These are phyloP conservation scores for Venturia oleaginea DNA, from an alignment of 2,329 filamentous ascomycete species.

Conservation along the genomic window DNA sequence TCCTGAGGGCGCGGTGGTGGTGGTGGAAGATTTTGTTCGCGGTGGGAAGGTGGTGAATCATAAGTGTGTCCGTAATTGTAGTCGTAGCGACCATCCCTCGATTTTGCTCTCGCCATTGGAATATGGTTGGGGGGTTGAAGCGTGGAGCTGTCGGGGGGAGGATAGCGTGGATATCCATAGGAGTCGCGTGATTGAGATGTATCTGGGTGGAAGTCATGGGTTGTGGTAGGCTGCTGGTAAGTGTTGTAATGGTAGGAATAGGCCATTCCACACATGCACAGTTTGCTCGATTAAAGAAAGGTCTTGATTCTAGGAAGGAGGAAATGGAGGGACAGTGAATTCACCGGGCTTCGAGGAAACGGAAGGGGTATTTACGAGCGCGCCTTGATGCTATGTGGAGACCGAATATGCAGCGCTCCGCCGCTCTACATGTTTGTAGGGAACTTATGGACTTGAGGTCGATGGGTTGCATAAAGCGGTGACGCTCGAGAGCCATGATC, in stretches of 20 bases:
- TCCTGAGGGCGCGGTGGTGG: background rate
- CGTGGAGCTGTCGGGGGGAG: background rate
- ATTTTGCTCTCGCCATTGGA: background rate
- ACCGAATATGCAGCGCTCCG: background rate
- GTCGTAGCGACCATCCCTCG: slow-evolving; percentile 6
- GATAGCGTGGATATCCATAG: slow-evolving; percentile 1
- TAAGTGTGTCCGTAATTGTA: background rate
- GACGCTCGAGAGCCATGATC: background rate
- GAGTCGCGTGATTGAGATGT: slow-evolving; percentile 1
- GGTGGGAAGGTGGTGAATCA: background rate
- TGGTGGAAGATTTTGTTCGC: background rate
- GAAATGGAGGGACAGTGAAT: background rate
- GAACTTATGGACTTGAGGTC: background rate
- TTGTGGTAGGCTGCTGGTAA: slow-evolving; percentile 2
- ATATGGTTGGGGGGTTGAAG: slow-evolving; percentile 4
- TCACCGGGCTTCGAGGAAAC: too few species aligned
- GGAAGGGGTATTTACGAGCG: background rate
- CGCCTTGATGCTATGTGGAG: background rate
- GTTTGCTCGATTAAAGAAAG: background rate
- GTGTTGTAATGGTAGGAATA: slow-evolving; percentile 7
- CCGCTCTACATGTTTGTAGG: background rate
- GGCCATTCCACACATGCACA: slow-evolving; percentile 3
- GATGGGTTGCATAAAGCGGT: background rate
- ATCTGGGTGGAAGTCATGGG: background rate
- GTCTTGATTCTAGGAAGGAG: background rate